Evolutionary conservation across 345 rosid genomes (phyloP).

Genomic region (Brassica napus): DNA sequence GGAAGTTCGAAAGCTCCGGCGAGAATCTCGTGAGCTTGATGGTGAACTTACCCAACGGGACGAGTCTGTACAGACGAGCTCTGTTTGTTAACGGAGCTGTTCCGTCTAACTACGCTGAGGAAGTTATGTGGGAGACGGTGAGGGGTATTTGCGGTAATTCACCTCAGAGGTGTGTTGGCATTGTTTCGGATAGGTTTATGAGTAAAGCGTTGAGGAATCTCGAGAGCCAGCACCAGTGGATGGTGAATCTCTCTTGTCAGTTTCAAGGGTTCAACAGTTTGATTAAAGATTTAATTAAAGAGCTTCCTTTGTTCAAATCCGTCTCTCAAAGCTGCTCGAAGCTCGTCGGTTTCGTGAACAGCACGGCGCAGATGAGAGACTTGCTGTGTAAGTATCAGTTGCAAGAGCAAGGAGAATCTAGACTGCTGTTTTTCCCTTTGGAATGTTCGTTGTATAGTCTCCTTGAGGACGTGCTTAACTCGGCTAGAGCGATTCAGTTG

Average conservation of each 20-base stretch:
- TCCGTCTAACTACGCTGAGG: conserved; percentile 85
- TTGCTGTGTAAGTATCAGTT: conserved; percentile 70
- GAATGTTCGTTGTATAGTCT: conserved; percentile 48
- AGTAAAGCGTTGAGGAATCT: conserved; percentile 76
- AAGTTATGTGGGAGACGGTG: conserved; percentile 84
- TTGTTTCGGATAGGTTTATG: conserved; percentile 89
- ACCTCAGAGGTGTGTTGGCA: conserved; percentile 86
- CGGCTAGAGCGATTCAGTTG: conserved; percentile 68
- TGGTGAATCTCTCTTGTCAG: conserved; percentile 94
- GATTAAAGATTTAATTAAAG: conserved; percentile 70
- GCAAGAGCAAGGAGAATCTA: conserved; percentile 76
- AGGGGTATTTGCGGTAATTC: conserved; percentile 76
- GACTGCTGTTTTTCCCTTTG: conserved; percentile 64
- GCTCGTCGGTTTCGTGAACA: conserved; percentile 72
- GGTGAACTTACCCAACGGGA: conserved; percentile 94
- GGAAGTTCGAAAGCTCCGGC: conserved; percentile 56
- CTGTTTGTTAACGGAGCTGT: conserved; percentile 70
- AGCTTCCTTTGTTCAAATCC: conserved; percentile 70
- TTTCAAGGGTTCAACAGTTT: conserved; percentile 77
- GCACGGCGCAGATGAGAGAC: conserved; percentile 55
- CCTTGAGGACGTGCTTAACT: conserved; percentile 74
- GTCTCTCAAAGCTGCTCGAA: conserved; percentile 68
- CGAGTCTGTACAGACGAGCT: conserved; percentile 80
- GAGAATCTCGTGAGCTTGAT: conserved; percentile 71
- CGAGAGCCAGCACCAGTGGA: conserved; percentile 90